phyloP scores from a whole-genome alignment of 352 stramenopile species.

The Globisporangium cystogenes region DNA sequence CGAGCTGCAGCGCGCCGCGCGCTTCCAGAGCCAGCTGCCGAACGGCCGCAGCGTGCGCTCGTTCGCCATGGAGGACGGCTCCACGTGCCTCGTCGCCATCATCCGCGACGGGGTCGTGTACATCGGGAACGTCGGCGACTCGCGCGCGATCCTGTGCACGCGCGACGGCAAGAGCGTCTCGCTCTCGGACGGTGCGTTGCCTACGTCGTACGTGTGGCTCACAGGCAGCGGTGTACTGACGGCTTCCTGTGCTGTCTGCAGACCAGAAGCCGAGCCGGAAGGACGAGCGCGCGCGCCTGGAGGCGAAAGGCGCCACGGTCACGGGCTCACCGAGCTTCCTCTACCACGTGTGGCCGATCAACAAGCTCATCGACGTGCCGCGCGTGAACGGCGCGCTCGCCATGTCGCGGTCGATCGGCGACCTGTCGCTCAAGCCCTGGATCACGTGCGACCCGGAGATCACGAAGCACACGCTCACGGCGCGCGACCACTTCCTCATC shows the following conservation, averaged over 20 bases:
- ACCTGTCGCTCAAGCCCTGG: slow-evolving; percentile 67
- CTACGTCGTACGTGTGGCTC: background rate
- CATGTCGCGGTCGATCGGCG: slow-evolving; percentile 81
- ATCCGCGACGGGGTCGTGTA: slow-evolving; percentile 63
- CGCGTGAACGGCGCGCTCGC: slow-evolving; percentile 76
- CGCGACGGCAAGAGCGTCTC: slow-evolving; percentile 44
- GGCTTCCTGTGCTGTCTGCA: slow-evolving; percentile 5
- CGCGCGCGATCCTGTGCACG: slow-evolving; percentile 62
- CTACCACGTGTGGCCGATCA: slow-evolving; percentile 71
- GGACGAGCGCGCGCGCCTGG: slow-evolving; percentile 62
- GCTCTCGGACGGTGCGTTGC: slow-evolving; percentile 40
- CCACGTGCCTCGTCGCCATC: slow-evolving; percentile 71
- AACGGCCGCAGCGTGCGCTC: slow-evolving; percentile 19
- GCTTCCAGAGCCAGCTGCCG: slow-evolving; percentile 12
- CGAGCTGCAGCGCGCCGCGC: slow-evolving; percentile 14
- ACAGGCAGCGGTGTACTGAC: background rate
- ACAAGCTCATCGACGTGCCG: slow-evolving; percentile 69
- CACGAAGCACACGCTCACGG: slow-evolving; percentile 45
- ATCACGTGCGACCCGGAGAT: slow-evolving; percentile 81
- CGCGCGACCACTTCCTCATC: slow-evolving; percentile 71
- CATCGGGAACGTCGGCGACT: slow-evolving; percentile 82
- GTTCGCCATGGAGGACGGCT: slow-evolving; percentile 72
- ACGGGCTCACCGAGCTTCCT: slow-evolving; percentile 62
- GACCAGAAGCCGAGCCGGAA: slow-evolving; percentile 83
- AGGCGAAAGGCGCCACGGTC: slow-evolving; percentile 61